A percentile compares a stretch with the other conserved stretches of the same genome.
phyloP scores from a whole-genome alignment of 768 basidiomycete species.

The Stropharia rugosoannulata region DNA sequence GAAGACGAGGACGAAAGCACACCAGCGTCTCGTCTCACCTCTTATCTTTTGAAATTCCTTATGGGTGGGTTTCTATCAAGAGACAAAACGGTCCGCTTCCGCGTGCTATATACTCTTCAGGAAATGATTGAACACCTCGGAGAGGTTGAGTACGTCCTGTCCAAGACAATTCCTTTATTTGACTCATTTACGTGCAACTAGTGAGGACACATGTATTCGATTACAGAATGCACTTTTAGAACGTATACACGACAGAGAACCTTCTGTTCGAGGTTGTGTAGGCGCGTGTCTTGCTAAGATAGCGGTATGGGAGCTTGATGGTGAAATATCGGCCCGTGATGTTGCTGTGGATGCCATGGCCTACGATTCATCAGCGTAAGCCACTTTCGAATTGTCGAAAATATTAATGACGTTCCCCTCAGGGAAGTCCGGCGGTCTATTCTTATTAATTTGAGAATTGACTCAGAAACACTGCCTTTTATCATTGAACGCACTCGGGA shows the following conservation, averaged over 20 bases:
- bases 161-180: not conserved
- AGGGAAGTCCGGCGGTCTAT: conserved; percentile 88
- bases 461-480: conserved; percentile 51
- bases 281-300: conserved; percentile 79
- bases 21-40: conserved; percentile 65
- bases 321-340: conserved; percentile 54
- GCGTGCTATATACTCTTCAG: conserved; percentile 73
- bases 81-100: conserved; percentile 84
- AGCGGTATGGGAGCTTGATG: conserved; percentile 51
- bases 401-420: not conserved
- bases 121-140: conserved; percentile 81
- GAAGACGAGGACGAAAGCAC: conserved; percentile 66
- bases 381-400: conserved; percentile 3
- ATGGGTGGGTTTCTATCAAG: conserved; percentile 80
- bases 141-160: conserved; percentile 73
- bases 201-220: conserved; percentile 70
- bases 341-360: conserved; percentile 66
- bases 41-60: conserved; percentile 62
- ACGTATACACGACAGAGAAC: conserved; percentile 79
- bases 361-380: conserved; percentile 78
- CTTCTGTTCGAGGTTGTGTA: conserved; percentile 73
- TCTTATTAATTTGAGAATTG: conserved; percentile 68
- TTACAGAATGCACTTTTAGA: conserved; percentile 68
- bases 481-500: conserved; percentile 82
- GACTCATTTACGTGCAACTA: conserved; percentile 26